Conservation (phyloP, 78 protist genomes). For the Emiliania huxleyi region DNA sequence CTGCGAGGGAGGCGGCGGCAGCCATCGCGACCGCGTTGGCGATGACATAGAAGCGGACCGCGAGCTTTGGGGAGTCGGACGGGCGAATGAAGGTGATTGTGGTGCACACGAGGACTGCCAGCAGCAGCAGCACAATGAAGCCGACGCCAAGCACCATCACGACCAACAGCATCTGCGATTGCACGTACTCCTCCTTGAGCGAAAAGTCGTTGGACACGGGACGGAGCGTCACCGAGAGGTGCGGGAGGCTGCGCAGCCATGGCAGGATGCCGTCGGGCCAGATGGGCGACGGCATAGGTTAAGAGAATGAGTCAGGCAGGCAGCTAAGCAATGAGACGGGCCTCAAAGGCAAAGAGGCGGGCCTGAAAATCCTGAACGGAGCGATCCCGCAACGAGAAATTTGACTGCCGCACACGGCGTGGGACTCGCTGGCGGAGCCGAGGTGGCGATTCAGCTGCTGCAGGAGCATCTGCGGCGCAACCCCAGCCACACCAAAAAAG, state of each 20-base stretch:
- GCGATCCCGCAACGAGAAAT: too few species aligned
- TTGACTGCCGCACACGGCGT: too few species aligned
- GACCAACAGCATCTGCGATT: neutral
- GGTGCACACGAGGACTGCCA: neutral
- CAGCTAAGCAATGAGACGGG: too few species aligned
- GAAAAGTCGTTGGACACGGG: neutral
- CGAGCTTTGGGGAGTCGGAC: neutral
- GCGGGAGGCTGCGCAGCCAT: neutral
- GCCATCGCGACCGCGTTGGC: neutral
- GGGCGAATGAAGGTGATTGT: neutral
- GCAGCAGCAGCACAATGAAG: neutral
- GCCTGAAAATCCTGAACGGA: too few species aligned
- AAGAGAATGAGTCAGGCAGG: too few species aligned
- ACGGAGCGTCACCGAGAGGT: neutral
- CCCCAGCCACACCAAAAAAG: too few species aligned
- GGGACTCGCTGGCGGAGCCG: too few species aligned
- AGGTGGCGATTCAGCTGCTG: too few species aligned
- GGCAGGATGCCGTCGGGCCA: neutral
- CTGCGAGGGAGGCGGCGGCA: neutral
- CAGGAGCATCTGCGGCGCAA: too few species aligned
- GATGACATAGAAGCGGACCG: neutral
- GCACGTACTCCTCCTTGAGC: neutral
- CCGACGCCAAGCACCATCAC: neutral
- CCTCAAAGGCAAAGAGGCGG: too few species aligned
- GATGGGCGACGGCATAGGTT: too few species aligned